Base-by-base conservation (phyloP, 495 filamentous ascomycete species). In the Aspergillus leporis region DNA sequence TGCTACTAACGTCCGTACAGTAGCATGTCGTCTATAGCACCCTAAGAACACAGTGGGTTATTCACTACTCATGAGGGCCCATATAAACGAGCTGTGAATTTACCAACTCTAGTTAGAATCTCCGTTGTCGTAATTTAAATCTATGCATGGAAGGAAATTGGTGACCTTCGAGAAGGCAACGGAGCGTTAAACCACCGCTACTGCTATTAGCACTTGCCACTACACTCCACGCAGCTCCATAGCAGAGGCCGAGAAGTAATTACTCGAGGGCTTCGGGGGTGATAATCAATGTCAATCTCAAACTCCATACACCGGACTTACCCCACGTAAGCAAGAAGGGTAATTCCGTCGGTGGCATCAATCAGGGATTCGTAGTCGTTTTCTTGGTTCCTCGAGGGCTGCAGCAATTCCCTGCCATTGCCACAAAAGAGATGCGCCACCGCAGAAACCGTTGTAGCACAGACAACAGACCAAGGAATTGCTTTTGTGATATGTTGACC, bases 361-460 rank as follows among this genome's bases (percentile, higher is more conserved):
- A 45, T 21, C 34, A 10, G 47, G 51, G 41, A 49, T 48, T 45
- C 51, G 48, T 40, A 45, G 18, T 31, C 51, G 40, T 10, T 40
- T 32, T 19, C 43, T 60, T 55, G 28, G 58, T 40, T 19, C 19
- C 19, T 48, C 50, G 31, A 54, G 45, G 58, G 30, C n/a, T 55
- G 41, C 53, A 16, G 40, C 34, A 28, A 55, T 46, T 22, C 28
- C 54, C 25, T 19, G 40, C 41, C 22, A 32, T 48, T 55, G 55
- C 50, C 55, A 48, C 50, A 46, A 31, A 51, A 31, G 23, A 48
- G 36, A 50, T 53, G 36, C 54, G 54, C 55, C 28, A 49, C 46
- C 31, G 36, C 22, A 41, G 30, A 61, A 59, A 52, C 62, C 62
- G 58, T 61, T 64, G 58, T 64, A 46, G 62, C 62, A 64, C 62